Base-by-base conservation (phyloP, 2,329 filamentous ascomycete species). In the Fusarium chuoi region DNA sequence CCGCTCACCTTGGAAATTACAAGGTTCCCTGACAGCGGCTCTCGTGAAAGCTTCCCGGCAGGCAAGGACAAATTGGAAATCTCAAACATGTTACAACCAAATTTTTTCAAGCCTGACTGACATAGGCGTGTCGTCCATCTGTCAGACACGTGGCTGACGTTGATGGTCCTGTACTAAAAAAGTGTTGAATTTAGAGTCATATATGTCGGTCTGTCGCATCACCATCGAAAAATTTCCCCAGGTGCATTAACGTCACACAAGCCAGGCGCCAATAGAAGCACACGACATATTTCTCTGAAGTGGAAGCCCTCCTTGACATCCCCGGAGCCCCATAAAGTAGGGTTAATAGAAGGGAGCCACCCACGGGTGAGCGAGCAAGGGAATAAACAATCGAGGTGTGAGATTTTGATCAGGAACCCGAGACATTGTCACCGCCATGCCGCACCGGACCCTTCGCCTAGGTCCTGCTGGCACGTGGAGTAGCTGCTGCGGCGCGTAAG, bases 371-470 rank as follows among this genome's bases (percentile, higher is more conserved):
- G 51, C 20, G 59, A 71, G 36, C 71, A 73, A 68, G 33, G 71
- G 54, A 55, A 46, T 71, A 38, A 24, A 24, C 41, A 55, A 62
- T 64, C 58, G 62, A 71, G 65, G 71, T 61, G 55, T 52, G 60
- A 51, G 62, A 64, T 65, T 75, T 62, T 68, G 72, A 66, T 69
- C 76, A 76, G 76, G 75, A 78, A 78, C 76, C 74, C 76, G 76
- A 78, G 73, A 78, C 76, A 78, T 73, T 73, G 75, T 77, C 73
- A 78, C 76, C 76, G 76, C 76, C 65, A 76, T 65, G 65, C 62
- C 64, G 52, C 67, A 62, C 67, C 69, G 68, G 69, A 66, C 72
- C 60, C 59, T 76, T 75, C 65, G 64, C 72, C 76, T 77, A 33
- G 33, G 33, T 33, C 48, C 67, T 60, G 58, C 62, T 69, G 56